These are phyloP conservation scores for Trametes villosa DNA, from an alignment of 768 basidiomycete species.

Conservation along the genomic window DNA sequence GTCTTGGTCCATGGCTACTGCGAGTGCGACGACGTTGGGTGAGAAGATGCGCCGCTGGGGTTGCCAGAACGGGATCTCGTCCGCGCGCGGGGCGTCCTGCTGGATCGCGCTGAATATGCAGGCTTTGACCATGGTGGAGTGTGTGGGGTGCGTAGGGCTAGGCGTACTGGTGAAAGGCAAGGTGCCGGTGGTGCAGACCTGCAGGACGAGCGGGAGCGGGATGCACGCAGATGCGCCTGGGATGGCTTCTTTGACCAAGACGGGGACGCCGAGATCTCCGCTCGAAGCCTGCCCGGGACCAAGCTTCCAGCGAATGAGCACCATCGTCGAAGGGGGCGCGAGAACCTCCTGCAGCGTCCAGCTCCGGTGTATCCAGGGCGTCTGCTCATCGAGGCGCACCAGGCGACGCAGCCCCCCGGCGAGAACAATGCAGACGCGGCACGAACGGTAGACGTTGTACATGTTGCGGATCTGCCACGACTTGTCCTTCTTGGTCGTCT, in stretches of 20 bases:
- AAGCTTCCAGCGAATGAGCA: conserved; percentile 6
- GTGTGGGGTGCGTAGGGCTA: neutral
- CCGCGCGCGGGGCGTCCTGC: neutral
- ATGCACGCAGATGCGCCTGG: conserved; percentile 6
- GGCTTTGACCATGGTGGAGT: neutral
- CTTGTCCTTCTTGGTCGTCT: conserved; percentile 8
- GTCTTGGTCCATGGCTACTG: neutral
- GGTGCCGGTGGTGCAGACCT: conserved; percentile 7
- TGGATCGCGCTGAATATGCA: conserved; percentile 1
- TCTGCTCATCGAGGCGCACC: conserved; percentile 13
- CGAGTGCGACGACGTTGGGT: conserved; percentile 5
- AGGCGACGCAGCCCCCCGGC: conserved; percentile 17
- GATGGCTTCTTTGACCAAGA: conserved; percentile 5
- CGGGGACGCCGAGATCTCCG: neutral
- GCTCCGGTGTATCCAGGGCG: conserved; percentile 19
- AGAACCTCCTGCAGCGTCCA: conserved; percentile 22
- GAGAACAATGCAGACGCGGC: conserved; percentile 13
- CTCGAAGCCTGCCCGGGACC: neutral
- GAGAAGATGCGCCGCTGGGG: neutral
- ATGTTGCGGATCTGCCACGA: conserved; percentile 20
- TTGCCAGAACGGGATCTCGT: conserved; percentile 8
- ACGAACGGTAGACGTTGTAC: conserved; percentile 15
- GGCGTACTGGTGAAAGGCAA: neutral
- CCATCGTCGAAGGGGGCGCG: neutral
- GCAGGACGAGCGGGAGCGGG: conserved; percentile 2